Percentiles rank a stretch among this genome's conserved stretches.
Evolutionary conservation across 768 basidiomycete genomes (phyloP).

Genomic region (Calvatia gigantea): DNA sequence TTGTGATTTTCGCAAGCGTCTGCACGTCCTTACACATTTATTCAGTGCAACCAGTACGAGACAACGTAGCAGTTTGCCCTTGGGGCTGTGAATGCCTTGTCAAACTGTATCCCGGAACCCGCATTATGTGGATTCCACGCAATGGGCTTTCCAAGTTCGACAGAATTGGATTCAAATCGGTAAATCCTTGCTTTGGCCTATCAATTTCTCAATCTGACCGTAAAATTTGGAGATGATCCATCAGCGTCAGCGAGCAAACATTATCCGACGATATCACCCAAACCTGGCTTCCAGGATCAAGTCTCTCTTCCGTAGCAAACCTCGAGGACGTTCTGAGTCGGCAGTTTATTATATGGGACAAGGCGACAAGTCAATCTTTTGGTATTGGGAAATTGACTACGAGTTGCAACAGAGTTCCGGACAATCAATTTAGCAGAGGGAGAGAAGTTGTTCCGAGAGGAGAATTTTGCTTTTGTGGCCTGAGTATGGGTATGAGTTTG

Average conservation of each 20-base stretch:
- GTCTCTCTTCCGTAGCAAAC: background rate
- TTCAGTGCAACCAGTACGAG: too few species aligned
- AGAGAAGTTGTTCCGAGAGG: too few species aligned
- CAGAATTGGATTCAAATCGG: background rate
- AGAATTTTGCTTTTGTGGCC: too few species aligned
- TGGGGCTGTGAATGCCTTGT: background rate
- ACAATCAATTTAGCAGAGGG: background rate
- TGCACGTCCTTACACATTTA: too few species aligned
- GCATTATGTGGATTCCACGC: background rate
- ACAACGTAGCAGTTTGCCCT: too few species aligned
- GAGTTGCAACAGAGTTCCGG: background rate
- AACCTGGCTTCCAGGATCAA: background rate
- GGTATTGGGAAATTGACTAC: slow-evolving; percentile 1
- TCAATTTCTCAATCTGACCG: background rate
- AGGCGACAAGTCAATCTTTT: background rate
- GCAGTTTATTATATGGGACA: background rate
- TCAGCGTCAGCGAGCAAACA: background rate
- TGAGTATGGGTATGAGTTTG: too few species aligned
- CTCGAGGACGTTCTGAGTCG: background rate
- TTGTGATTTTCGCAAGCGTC: background rate
- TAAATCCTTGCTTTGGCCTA: background rate
- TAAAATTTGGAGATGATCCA: background rate
- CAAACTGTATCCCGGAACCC: background rate
- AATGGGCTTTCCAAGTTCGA: background rate
- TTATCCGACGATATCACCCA: background rate